Base-by-base conservation (phyloP, 331 rosid species). In the Rosa hybrid region DNA sequence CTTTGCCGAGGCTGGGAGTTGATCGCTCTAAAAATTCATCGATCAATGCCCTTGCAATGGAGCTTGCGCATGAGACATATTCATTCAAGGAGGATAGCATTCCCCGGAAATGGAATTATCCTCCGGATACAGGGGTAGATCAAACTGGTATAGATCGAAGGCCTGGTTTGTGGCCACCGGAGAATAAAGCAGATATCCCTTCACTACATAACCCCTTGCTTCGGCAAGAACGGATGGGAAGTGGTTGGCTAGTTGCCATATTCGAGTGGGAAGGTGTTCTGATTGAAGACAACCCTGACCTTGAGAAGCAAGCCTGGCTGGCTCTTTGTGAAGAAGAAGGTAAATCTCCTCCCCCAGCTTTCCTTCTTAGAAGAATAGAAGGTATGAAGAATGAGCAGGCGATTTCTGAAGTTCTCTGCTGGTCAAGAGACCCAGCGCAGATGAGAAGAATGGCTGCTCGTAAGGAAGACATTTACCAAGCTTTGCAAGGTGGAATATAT, bases 321-420 rank as follows among this genome's bases (percentile, higher is more conserved):
- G 86, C 85, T 62, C 90, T 96, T 39, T 89, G 94, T 74, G 87
- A 89, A 83, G 99, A 93, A 88, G 99, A 93, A 84, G 98, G 97
- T 12, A 91, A 90, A 77, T 82, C 97, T 50, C 88, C 96, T 48
- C 99, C 98, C n/a, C 96, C 86, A 0, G 83, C 94, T 6, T 96
- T 96, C 54, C 63, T 85, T 14, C 97, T 96, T 21, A 92, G 86
- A 88, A 91, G 97, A 81, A 80, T 96, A 39, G 94, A 91, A 79
- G 99, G 99, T 34, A 96, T 96, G 99, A 96, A 96, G 92, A 93
- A 88, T 57, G 99, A 96, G 45, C 99, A 96, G 60, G 98, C 94
- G 0, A 91, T 93, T 76, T 96, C 97, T 6, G 98, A 96, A 74
- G 99, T 96, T 68, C 86, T 96, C 21, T 96, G 99, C 87, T 96